Percentiles rank a stretch among this genome's conserved stretches.
Conservation (phyloP, 2,329 filamentous ascomycete species). For the Trichoderma sp. region DNA sequence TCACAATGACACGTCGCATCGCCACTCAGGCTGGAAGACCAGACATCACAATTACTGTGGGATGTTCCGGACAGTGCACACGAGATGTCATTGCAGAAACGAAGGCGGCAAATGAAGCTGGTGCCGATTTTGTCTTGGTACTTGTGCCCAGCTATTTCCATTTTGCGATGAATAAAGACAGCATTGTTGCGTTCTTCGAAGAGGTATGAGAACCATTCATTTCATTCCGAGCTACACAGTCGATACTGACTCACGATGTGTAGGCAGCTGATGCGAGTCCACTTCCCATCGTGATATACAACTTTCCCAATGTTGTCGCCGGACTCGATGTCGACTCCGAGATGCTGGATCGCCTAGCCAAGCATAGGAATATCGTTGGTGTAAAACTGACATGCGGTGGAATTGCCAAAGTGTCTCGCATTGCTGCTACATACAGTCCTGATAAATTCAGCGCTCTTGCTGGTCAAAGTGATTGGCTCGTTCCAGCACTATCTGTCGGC, state of each 20-base stretch:
- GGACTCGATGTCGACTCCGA: conserved; percentile 69
- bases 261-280: conserved; percentile 56
- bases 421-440: conserved; percentile 49
- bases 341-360: conserved; percentile 48
- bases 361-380: conserved; percentile 64
- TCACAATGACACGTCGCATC: conserved; percentile 58
- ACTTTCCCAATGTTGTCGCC: conserved; percentile 66
- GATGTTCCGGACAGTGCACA: conserved; percentile 64
- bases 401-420: conserved; percentile 67
- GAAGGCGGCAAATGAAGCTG: conserved; percentile 58
- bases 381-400: conserved; percentile 73
- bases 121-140: conserved; percentile 66
- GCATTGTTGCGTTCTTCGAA: conserved; percentile 59
- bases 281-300: conserved; percentile 68
- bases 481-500: conserved; percentile 58
- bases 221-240: not conserved
- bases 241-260: not conserved
- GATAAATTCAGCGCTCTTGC: conserved; percentile 63
- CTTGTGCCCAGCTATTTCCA: conserved; percentile 72
- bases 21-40: conserved; percentile 55
- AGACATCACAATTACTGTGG: conserved; percentile 63
- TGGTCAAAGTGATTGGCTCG: conserved; percentile 71
- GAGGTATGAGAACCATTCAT: conserved; percentile 32
- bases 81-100: conserved; percentile 65
- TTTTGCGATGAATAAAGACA: conserved; percentile 52